phyloP scores from a whole-genome alignment of 306 rosid genomes.

The Sesbania bispinosa region DNA sequence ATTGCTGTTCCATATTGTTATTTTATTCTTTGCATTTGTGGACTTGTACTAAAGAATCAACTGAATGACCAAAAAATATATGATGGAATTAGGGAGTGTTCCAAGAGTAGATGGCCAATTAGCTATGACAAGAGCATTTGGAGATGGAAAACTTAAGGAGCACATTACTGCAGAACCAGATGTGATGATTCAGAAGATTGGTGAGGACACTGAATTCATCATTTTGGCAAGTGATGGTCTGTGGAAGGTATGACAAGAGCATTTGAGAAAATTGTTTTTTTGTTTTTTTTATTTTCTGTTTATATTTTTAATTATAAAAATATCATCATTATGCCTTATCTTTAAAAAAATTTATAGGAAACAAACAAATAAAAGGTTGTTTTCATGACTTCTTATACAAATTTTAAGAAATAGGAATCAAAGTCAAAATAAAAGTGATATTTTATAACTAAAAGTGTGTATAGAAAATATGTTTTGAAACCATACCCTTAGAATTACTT shows the following conservation, averaged over 20 bases:
- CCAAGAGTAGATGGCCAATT: constrained; percentile 63
- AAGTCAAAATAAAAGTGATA: too few relatives aligned
- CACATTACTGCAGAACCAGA: constrained; percentile 52
- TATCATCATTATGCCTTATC: too few relatives aligned
- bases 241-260: constrained; percentile 45
- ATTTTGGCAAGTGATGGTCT: constrained; percentile 48
- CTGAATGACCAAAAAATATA: constrained; percentile 32
- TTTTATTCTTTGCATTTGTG: constrained; percentile 5
- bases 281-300: too few relatives aligned
- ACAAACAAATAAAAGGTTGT: too few relatives aligned
- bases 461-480: too few relatives aligned
- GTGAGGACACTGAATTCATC: constrained; percentile 41
- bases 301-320: too few relatives aligned
- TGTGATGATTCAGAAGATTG: constrained; percentile 37
- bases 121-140: constrained; percentile 65
- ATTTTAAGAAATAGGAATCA: too few relatives aligned
- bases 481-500: too few relatives aligned
- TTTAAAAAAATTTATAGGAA: too few relatives aligned
- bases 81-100: constrained; percentile 40
- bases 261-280: too few relatives aligned
- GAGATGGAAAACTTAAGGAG: constrained; percentile 54
- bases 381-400: too few relatives aligned
- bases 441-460: too few relatives aligned
- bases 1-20: not conserved
- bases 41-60: constrained; percentile 2